A percentile compares a stretch with the other conserved stretches of the same genome.
Evolutionary conservation across 768 basidiomycete genomes (phyloP).

Genomic region (Rhizopogon sp.): DNA sequence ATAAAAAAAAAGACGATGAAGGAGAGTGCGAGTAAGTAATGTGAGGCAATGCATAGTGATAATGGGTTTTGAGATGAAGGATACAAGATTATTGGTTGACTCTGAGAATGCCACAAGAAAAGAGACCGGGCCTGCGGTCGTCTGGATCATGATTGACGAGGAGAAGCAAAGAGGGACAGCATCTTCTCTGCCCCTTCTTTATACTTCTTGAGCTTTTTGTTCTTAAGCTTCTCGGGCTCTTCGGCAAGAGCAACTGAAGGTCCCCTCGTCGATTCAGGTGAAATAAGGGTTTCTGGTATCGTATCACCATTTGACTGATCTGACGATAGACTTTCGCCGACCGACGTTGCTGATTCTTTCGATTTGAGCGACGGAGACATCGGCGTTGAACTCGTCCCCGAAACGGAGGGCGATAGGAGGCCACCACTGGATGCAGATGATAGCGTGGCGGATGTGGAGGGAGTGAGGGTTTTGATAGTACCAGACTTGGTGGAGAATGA

Average conservation of each 20-base stretch:
- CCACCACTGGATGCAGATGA: slow-evolving; percentile 42
- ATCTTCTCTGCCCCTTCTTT: slow-evolving; percentile 86
- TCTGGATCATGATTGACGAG: slow-evolving; percentile 38
- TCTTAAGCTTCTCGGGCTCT: slow-evolving; percentile 58
- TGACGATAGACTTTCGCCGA: slow-evolving; percentile 69
- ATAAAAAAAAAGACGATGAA: slow-evolving; percentile 4
- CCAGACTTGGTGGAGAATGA: slow-evolving; percentile 30
- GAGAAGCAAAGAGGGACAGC: slow-evolving; percentile 74
- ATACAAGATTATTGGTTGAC: slow-evolving; percentile 18
- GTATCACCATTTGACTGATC: slow-evolving; percentile 62
- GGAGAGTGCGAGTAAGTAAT: slow-evolving; percentile 15
- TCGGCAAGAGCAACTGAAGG: slow-evolving; percentile 26
- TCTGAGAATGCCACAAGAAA: background rate
- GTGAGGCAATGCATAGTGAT: slow-evolving; percentile 26
- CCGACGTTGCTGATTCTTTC: slow-evolving; percentile 73
- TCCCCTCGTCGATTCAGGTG: slow-evolving; percentile 27
- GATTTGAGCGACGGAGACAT: slow-evolving; percentile 71
- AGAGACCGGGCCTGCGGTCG: slow-evolving; percentile 18
- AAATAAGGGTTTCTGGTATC: slow-evolving; percentile 14
- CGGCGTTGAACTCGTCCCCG: slow-evolving; percentile 38
- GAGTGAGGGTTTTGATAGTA: slow-evolving; percentile 32
- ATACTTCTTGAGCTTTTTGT: slow-evolving; percentile 78
- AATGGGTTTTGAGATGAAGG: slow-evolving; percentile 17
- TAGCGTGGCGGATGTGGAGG: slow-evolving; percentile 36
- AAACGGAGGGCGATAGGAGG: slow-evolving; percentile 61